Evolutionary conservation across 1,139 yeast species (phyloP).

Genomic region (Lodderomyces metapsilosis): DNA sequence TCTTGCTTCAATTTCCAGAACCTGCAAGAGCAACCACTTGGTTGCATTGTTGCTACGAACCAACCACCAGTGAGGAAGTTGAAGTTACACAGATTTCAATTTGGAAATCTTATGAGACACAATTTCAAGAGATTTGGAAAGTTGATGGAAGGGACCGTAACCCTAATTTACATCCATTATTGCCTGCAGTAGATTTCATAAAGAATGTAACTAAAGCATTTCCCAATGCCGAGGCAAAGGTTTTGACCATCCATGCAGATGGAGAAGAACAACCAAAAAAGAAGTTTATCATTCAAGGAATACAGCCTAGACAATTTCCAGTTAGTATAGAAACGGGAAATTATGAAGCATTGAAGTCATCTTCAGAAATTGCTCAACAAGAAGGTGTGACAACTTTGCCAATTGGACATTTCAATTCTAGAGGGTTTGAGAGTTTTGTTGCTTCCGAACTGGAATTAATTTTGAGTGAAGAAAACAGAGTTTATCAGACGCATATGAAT

Average conservation of each 20-base stretch:
- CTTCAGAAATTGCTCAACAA: slow-evolving; percentile 7
- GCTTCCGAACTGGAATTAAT: slow-evolving; percentile 24
- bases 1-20: slow-evolving; percentile 68
- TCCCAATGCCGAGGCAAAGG: slow-evolving; percentile 93
- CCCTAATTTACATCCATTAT: slow-evolving; percentile 48
- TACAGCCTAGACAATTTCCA: slow-evolving; percentile 49
- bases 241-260: slow-evolving; percentile 54
- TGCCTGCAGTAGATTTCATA: slow-evolving; percentile 96
- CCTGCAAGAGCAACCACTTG: slow-evolving; percentile 93
- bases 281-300: slow-evolving; percentile 89
- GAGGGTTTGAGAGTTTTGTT: slow-evolving; percentile 32
- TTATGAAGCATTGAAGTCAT: slow-evolving; percentile 42
- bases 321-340: slow-evolving; percentile 45
- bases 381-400: slow-evolving; percentile 22
- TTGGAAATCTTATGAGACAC: slow-evolving; percentile 93
- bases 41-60: slow-evolving; percentile 91
- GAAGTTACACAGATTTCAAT: slow-evolving; percentile 94
- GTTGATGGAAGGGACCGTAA: slow-evolving; percentile 1
- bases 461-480: slow-evolving; percentile 21
- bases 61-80: slow-evolving; percentile 49
- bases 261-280: slow-evolving; percentile 51
- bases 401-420: slow-evolving; percentile 39
- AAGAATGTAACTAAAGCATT: slow-evolving; percentile 91
- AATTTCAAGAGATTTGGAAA: slow-evolving; percentile 53
- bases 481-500: slow-evolving; percentile 18